Evolutionary conservation across 2,329 filamentous ascomycete genomes (phyloP), one percentile per base, ranked within the genome.

Genomic region (Trichophyton simii): DNA sequence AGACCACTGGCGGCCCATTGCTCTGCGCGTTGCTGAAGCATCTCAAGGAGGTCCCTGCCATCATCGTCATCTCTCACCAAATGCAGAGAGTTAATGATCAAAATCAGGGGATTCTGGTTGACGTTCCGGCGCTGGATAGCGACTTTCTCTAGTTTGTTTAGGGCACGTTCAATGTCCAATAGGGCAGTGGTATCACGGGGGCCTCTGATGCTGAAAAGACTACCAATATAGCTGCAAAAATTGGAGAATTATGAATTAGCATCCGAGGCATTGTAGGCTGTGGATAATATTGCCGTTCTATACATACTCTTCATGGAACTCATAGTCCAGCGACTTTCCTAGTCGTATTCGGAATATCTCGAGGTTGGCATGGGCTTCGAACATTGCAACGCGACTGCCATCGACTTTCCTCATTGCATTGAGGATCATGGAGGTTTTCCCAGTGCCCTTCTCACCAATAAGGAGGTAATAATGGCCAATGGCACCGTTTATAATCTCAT

Each of bases 131-230:
- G 80, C 62, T 65, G 65, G 55, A 99, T 76, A 0, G 94, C 94
- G 6, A 97, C 89, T 73, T 99, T 99, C 71, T 99, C 94, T 9
- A 99, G 78, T 75, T 99, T 99, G 80, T 99, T 99, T 72, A 99
- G 87, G 0, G 94, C 94, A 31, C 94, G 85, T 72, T 99, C 94
- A 65, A 99, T 96, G 71, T 99, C 94, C 1, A 99, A 80, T 38
- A 99, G 78, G 3, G 94, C 91, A 0, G 90, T 95, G 2, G 89
- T 91, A 69, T 99, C 94, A 50, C 94, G 83, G 0, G 94, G 94
- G 0, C 94, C 94, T 34, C 88, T 85, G 69, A 99, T 95, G 63
- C 89, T 95, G 74, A 99, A 99, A 63, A 99, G 87, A 4, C 89
- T 89, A 52, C 94, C 94, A 64, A 99, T 96, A 62, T 79, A 79